These are phyloP conservation scores for Verruconis gallopava DNA, from an alignment of 2,329 filamentous ascomycete species.

Conservation along the genomic window DNA sequence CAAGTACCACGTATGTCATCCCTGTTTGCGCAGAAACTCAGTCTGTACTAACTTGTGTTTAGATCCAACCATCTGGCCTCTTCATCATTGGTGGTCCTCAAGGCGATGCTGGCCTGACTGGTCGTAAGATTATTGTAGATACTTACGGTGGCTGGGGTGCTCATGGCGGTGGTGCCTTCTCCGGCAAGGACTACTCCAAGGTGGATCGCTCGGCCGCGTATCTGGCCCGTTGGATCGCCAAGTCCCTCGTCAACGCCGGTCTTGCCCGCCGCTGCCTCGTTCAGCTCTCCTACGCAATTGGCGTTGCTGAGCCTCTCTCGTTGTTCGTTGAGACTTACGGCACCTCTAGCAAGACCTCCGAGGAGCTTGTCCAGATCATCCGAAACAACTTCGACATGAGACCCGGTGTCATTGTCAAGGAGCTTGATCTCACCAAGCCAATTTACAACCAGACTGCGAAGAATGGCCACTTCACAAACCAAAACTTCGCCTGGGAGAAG, in stretches of 20 bases:
- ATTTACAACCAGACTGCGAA: slow-evolving; percentile 98
- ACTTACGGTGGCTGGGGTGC: slow-evolving; percentile 99
- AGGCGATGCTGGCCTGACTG: slow-evolving; percentile 96
- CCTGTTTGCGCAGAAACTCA: neutral
- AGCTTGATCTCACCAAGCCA: slow-evolving; percentile 86
- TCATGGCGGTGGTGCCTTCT: slow-evolving; percentile 99
- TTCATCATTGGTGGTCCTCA: slow-evolving; percentile 99
- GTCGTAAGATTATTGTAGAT: slow-evolving; percentile 99
- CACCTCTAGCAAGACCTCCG: slow-evolving; percentile 76
- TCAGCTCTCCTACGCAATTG: slow-evolving; percentile 98
- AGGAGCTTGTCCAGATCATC: slow-evolving; percentile 93
- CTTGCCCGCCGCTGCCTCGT: slow-evolving; percentile 88
- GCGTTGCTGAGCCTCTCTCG: slow-evolving; percentile 93
- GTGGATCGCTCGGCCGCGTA: slow-evolving; percentile 98
- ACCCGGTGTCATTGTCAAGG: slow-evolving; percentile 95
- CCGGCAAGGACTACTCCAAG: slow-evolving; percentile 99
- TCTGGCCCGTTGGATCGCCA: slow-evolving; percentile 96
- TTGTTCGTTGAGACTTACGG: slow-evolving; percentile 98
- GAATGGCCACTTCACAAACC: slow-evolving; percentile 98
- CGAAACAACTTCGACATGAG: slow-evolving; percentile 93
- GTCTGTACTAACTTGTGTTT: slow-evolving; percentile 14
- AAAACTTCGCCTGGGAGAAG: slow-evolving; percentile 96
- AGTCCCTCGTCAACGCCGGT: slow-evolving; percentile 82
- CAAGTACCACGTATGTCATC: slow-evolving; percentile 69
- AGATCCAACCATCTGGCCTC: slow-evolving; percentile 91